Evolutionary conservation across 306 rosid species (phyloP), one percentile per base, ranked within the genome.

Genomic region (Abrus pulchellus): DNA sequence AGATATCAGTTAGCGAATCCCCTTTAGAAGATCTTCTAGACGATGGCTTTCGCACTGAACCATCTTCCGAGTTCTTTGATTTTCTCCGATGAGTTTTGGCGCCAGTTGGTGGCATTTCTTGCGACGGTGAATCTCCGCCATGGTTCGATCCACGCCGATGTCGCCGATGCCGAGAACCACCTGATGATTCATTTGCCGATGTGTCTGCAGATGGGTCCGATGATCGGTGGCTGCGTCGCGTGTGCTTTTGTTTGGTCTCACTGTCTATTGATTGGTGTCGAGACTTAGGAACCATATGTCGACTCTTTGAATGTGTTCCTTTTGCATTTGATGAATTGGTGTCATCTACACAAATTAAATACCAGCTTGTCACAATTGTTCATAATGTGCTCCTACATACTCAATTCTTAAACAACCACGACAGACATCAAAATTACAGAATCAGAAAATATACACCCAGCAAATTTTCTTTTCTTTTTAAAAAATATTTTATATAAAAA

Each of bases 31-130:
- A 60, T 32, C 90, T 85, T 38, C 81, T 62, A 2, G 84, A 67
- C 1, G 87, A 52, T 0, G 86, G 64, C 27, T 91, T 86, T 52
- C 40, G 77, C 5, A 74, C 70, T 0, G 92, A 91, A 2, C 90
- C 90, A 1, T 91, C 87, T 28, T 83, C 87, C 0, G 82, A 89
- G 10, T 83, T 89, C 85, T 91, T 93, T 0, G 90, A 62, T 79
- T 69, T 90, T 74, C 87, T 90, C 28, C 91, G 73, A 7, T 76
- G 65, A 2, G 72, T 14, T 80, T 87, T 93, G 0, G 86, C 68
- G 0, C 54, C 53, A 2, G 68, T 5, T 1, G 83, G 83, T 1
- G 92, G 88, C 32, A 11, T 29, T 1, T 91, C 91, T 5, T 76
- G 76, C 9, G 77, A 14, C 6, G 78, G n/a, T 0, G 88, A 68